These are phyloP conservation scores for Rhynchosporium graminicola DNA, from an alignment of 2,329 filamentous ascomycete genomes.

Conservation along the genomic window DNA sequence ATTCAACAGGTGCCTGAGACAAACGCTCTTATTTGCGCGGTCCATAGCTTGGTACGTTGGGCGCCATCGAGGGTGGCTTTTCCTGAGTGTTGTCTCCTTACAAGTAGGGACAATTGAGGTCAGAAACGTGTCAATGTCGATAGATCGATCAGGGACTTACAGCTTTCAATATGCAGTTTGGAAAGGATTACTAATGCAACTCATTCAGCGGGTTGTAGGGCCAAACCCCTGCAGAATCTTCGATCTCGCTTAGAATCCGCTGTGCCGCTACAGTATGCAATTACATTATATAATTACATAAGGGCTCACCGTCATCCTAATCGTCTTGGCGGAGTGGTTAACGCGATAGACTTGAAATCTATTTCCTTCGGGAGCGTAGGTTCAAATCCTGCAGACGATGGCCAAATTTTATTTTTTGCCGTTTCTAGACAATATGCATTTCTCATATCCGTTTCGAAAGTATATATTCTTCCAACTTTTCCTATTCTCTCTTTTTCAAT, in stretches of 20 bases:
- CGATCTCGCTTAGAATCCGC: neutral
- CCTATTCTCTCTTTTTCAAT: neutral
- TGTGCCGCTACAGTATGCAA: neutral
- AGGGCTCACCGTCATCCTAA: neutral
- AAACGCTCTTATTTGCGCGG: too few relatives aligned
- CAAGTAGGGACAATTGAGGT: too few relatives aligned
- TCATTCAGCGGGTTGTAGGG: too few relatives aligned
- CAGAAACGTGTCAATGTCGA: too few relatives aligned
- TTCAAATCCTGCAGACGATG: constrained; percentile 18
- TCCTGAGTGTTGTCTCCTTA: too few relatives aligned
- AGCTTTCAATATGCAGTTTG: too few relatives aligned
- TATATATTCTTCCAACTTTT: neutral
- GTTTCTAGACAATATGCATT: neutral
- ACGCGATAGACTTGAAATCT: constrained; percentile 21
- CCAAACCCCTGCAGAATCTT: neutral
- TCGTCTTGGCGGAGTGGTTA: constrained; percentile 18
- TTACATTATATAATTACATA: neutral
- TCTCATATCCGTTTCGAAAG: too few relatives aligned
- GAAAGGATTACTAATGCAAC: too few relatives aligned
- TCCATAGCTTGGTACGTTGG: too few relatives aligned
- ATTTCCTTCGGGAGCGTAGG: constrained; percentile 18
- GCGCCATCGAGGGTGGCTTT: too few relatives aligned
- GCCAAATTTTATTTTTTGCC: neutral
- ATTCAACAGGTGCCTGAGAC: too few relatives aligned
- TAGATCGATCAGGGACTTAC: too few relatives aligned